These are phyloP conservation scores for Kwoniella newhampshirensis DNA, from an alignment of 768 basidiomycete species.

Conservation along the genomic window DNA sequence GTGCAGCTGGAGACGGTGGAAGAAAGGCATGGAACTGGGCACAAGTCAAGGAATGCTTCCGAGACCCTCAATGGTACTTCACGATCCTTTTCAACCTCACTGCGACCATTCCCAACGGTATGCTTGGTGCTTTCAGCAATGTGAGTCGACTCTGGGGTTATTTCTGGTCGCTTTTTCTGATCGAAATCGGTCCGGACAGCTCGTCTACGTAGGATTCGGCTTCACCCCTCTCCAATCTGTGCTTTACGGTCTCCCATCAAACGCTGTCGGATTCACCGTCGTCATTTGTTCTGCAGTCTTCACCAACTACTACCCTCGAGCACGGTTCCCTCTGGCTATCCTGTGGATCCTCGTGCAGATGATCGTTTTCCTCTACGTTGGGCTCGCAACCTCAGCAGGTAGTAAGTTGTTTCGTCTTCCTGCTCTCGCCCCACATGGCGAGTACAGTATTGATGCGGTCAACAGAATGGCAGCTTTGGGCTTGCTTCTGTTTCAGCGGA, in stretches of 20 bases:
- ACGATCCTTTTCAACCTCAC: slow-evolving; percentile 23
- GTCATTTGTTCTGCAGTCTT: slow-evolving; percentile 17
- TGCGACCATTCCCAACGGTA: slow-evolving; percentile 36
- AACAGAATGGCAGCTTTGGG: slow-evolving; percentile 24
- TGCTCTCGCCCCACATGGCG: too few species aligned
- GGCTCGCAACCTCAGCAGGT: slow-evolving; percentile 14
- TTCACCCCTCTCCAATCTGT: slow-evolving; percentile 25
- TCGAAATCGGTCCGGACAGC: too few species aligned
- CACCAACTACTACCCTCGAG: slow-evolving; percentile 10
- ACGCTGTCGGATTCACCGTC: slow-evolving; percentile 22
- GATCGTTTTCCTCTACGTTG: slow-evolving; percentile 27
- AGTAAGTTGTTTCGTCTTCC: slow-evolving; percentile 9
- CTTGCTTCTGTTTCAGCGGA: slow-evolving; percentile 7
- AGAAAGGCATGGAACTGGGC: slow-evolving; percentile 28
- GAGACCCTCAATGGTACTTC: slow-evolving; percentile 24
- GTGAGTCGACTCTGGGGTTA: too few species aligned
- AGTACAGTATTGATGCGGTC: not conserved
- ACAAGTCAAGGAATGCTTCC: slow-evolving; percentile 32
- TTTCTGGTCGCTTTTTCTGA: too few species aligned
- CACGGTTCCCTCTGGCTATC: slow-evolving; percentile 20
- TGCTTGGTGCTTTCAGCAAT: slow-evolving; percentile 12
- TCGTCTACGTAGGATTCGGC: slow-evolving; percentile 28
- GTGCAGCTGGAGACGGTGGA: slow-evolving; percentile 19
- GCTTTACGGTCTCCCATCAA: slow-evolving; percentile 17
- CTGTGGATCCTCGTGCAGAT: slow-evolving; percentile 11